Conservation (phyloP, 768 basidiomycete genomes). For the Leccinum incarnatum region DNA sequence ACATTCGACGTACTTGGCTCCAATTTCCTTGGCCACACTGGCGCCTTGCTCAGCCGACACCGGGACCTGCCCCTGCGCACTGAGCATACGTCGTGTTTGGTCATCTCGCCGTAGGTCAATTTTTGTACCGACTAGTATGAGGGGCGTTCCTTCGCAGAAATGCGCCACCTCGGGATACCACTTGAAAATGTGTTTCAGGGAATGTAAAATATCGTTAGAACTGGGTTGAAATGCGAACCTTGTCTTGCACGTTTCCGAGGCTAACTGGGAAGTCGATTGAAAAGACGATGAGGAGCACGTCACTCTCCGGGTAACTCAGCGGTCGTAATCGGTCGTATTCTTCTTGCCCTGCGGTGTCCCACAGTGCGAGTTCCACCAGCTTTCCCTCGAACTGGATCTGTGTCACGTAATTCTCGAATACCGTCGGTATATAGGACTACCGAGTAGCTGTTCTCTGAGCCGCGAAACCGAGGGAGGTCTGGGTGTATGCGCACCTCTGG, state of each 20-base stretch:
- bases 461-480: slow-evolving; percentile 5
- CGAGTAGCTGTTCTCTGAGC: slow-evolving; percentile 15
- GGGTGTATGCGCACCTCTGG: slow-evolving; percentile 68
- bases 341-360: slow-evolving; percentile 98
- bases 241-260: slow-evolving; percentile 87
- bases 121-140: slow-evolving; percentile 93
- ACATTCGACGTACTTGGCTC: slow-evolving; percentile 92
- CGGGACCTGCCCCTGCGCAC: slow-evolving; percentile 83
- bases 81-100: slow-evolving; percentile 81
- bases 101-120: slow-evolving; percentile 87
- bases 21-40: slow-evolving; percentile 88
- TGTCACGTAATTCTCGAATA: slow-evolving; percentile 93
- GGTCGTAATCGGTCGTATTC: slow-evolving; percentile 91
- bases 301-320: slow-evolving; percentile 83
- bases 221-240: slow-evolving; percentile 46
- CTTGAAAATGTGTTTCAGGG: slow-evolving; percentile 38
- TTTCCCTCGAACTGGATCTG: slow-evolving; percentile 85
- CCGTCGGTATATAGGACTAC: slow-evolving; percentile 89
- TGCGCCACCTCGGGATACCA: slow-evolving; percentile 94
- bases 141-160: slow-evolving; percentile 85
- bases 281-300: slow-evolving; percentile 92
- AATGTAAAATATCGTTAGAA: background rate
- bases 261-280: slow-evolving; percentile 91
- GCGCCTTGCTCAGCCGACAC: slow-evolving; percentile 81
- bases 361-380: slow-evolving; percentile 91